phyloP scores from a whole-genome alignment of 306 rosid species.

The Prunus kanzakura region DNA sequence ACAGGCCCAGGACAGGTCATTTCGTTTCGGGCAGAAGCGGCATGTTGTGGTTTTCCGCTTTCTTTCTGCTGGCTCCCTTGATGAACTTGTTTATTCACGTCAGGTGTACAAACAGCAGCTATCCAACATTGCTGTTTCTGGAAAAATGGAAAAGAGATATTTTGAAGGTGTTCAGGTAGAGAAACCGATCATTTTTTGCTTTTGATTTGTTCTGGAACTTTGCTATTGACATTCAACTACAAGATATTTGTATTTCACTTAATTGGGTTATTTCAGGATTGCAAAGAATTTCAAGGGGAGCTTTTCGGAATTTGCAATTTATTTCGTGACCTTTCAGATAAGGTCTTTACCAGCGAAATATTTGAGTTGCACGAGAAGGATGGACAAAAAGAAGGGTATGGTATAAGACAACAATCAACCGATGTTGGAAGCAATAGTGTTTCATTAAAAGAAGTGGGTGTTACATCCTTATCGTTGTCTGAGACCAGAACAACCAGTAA shows the following conservation, averaged over 20 bases:
- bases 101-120: slow-evolving; percentile 97
- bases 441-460: slow-evolving; percentile 34
- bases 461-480: slow-evolving; percentile 25
- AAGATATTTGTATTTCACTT: slow-evolving; percentile 3
- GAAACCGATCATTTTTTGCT: slow-evolving; percentile 19
- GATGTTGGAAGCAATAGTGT: slow-evolving; percentile 22
- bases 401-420: slow-evolving; percentile 21
- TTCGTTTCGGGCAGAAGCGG: slow-evolving; percentile 90
- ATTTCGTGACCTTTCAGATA: slow-evolving; percentile 82
- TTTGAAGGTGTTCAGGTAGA: slow-evolving; percentile 96
- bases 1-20: slow-evolving; percentile 97
- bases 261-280: slow-evolving; percentile 49
- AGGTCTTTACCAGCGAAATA: slow-evolving; percentile 80
- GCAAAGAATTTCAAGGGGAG: slow-evolving; percentile 91
- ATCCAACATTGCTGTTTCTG: slow-evolving; percentile 87
- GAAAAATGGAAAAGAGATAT: slow-evolving; percentile 90
- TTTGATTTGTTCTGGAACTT: neutral
- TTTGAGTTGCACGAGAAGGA: slow-evolving; percentile 53
- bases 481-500: slow-evolving; percentile 32
- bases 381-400: slow-evolving; percentile 21
- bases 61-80: slow-evolving; percentile 90
- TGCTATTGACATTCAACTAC: neutral
- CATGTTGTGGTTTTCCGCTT: slow-evolving; percentile 89
- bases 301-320: slow-evolving; percentile 92
- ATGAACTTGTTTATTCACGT: slow-evolving; percentile 90